These are phyloP conservation scores for Saturnispora serradocipensis DNA, from an alignment of 805 yeast genomes.

Conservation along the genomic window DNA sequence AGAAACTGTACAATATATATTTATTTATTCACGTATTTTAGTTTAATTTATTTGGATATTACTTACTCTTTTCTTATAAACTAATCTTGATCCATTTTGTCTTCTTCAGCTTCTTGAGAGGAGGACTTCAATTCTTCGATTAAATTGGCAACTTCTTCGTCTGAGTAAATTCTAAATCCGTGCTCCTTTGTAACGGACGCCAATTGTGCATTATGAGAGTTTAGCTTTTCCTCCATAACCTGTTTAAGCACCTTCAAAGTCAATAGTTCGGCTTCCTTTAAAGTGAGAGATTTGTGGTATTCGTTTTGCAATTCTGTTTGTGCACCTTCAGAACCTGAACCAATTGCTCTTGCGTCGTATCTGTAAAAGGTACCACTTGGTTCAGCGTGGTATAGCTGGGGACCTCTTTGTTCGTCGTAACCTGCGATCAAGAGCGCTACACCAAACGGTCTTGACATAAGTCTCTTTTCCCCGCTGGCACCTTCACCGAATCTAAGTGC, in stretches of 20 bases:
- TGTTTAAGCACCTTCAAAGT: slow-evolving; percentile 86
- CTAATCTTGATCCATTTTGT: slow-evolving; percentile 1
- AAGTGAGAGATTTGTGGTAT: slow-evolving; percentile 84
- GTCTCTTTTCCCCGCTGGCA: slow-evolving; percentile 88
- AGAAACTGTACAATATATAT: background rate
- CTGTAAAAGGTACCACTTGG: slow-evolving; percentile 97
- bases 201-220: slow-evolving; percentile 89
- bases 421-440: slow-evolving; percentile 97
- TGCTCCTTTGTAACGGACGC: slow-evolving; percentile 81
- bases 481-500: slow-evolving; percentile 97
- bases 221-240: slow-evolving; percentile 98
- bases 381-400: slow-evolving; percentile 96
- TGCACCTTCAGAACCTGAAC: slow-evolving; percentile 98
- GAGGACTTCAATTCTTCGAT: slow-evolving; percentile 70
- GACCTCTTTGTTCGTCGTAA: slow-evolving; percentile 84
- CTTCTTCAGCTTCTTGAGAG: slow-evolving; percentile 48
- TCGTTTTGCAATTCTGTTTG: slow-evolving; percentile 96
- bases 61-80: no score
- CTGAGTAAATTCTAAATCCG: slow-evolving; percentile 80
- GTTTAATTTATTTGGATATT: no score
- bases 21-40: background rate
- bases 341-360: slow-evolving; percentile 98
- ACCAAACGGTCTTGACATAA: slow-evolving; percentile 98
- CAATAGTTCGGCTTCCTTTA: slow-evolving; percentile 86
- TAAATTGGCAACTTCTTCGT: slow-evolving; percentile 72